Evolutionary conservation across 176 grass and related monocot genomes (phyloP).

Genomic region (Carex myosuroides): DNA sequence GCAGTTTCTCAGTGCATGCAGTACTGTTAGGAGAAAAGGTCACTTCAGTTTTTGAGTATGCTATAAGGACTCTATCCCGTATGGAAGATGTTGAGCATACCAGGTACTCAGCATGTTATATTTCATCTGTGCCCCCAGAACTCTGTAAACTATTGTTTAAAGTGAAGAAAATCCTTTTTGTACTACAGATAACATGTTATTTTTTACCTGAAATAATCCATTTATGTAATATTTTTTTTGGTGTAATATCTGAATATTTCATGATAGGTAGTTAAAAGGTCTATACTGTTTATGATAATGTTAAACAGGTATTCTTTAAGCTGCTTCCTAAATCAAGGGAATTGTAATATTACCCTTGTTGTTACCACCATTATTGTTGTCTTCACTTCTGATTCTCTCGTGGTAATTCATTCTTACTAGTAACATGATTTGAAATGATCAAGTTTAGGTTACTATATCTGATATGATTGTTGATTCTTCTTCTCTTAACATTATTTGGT

Average conservation of each 20-base stretch:
- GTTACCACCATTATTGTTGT: neutral
- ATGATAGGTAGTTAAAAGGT: neutral
- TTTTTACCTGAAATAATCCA: neutral
- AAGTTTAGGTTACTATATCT: neutral
- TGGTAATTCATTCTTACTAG: neutral
- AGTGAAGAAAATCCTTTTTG: neutral
- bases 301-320: neutral
- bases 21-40: constrained; percentile 85
- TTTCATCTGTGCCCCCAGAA: neutral
- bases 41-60: constrained; percentile 81
- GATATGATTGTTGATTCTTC: neutral
- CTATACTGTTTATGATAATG: neutral
- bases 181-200: neutral
- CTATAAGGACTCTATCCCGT: constrained; percentile 74
- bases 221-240: neutral
- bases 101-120: constrained; percentile 25
- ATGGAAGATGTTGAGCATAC: constrained; percentile 47
- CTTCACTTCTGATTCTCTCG: neutral
- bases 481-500: neutral
- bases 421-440: neutral
- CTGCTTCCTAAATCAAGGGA: neutral
- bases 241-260: neutral
- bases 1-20: constrained; percentile 84
- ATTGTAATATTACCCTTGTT: neutral
- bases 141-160: neutral